phyloP scores from a whole-genome alignment of 2,329 filamentous ascomycete species.

The Emericellopsis atlantica region DNA sequence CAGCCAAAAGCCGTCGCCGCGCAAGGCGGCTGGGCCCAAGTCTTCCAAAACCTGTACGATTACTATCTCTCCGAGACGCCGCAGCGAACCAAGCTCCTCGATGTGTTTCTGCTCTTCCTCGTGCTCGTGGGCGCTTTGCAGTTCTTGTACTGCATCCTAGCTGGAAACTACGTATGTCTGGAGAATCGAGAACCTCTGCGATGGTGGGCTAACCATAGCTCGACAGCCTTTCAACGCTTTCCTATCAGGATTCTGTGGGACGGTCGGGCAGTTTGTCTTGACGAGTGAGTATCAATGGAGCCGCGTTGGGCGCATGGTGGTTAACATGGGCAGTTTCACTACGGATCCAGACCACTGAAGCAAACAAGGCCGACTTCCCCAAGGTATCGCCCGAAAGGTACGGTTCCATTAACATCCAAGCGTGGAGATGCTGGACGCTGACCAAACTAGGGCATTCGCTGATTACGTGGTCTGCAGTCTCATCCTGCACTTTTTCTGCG shows the following conservation, averaged over 20 bases:
- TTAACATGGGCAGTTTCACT: slow-evolving; percentile 42
- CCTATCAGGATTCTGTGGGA: slow-evolving; percentile 85
- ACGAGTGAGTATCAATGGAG: slow-evolving; percentile 50
- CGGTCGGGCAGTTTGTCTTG: slow-evolving; percentile 94
- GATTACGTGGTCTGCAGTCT: slow-evolving; percentile 92
- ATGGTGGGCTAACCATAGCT: background rate
- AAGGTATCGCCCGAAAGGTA: slow-evolving; percentile 72
- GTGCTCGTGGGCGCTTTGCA: slow-evolving; percentile 78
- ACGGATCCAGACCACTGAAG: slow-evolving; percentile 80
- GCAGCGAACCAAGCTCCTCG: slow-evolving; percentile 83
- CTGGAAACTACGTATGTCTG: slow-evolving; percentile 79
- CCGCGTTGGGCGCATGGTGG: background rate
- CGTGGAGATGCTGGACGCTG: background rate
- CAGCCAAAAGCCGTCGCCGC: slow-evolving; percentile 4
- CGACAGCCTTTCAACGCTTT: slow-evolving; percentile 94
- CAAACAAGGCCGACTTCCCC: slow-evolving; percentile 68
- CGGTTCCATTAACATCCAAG: slow-evolving; percentile 5
- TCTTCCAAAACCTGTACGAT: slow-evolving; percentile 57
- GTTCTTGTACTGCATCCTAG: slow-evolving; percentile 84
- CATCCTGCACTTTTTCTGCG: slow-evolving; percentile 95
- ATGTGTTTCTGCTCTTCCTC: slow-evolving; percentile 82
- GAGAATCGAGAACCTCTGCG: background rate
- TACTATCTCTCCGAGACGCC: slow-evolving; percentile 74
- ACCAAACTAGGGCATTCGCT: slow-evolving; percentile 64
- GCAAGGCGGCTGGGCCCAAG: slow-evolving; percentile 35